Conservation (phyloP, 2,329 filamentous ascomycete genomes). For the Verticillium isaacii region DNA sequence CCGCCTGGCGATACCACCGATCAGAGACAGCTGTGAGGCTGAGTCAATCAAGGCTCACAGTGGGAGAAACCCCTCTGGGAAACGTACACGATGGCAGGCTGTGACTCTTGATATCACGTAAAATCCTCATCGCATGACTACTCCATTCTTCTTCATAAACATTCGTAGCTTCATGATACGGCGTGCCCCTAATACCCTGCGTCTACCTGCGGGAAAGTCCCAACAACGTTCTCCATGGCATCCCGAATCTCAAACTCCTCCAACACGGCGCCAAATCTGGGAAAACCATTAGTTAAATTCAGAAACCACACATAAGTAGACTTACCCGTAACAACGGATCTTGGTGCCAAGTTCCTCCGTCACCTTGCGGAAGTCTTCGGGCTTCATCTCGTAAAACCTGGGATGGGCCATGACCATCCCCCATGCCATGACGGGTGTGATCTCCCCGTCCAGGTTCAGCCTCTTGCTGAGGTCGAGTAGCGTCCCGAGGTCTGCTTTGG, state of each 20-base stretch:
- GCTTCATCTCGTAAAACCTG: constrained; percentile 59
- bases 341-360: constrained; percentile 72
- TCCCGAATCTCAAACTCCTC: constrained; percentile 70
- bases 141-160: background rate
- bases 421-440: constrained; percentile 95
- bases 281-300: constrained; percentile 1
- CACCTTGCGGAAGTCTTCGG: constrained; percentile 66
- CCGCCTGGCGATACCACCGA: background rate
- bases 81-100: too few relatives aligned
- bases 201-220: constrained; percentile 14
- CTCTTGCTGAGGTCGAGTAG: constrained; percentile 79
- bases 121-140: too few relatives aligned
- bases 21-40: too few relatives aligned
- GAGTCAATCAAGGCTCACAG: too few relatives aligned
- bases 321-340: constrained; percentile 88
- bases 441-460: constrained; percentile 80
- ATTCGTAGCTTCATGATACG: background rate
- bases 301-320: constrained; percentile 17
- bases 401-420: constrained; percentile 73
- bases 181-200: background rate
- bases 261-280: constrained; percentile 58
- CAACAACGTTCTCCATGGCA: constrained; percentile 68
- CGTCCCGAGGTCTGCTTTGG: constrained; percentile 70
- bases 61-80: too few relatives aligned
- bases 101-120: too few relatives aligned